phyloP scores from a whole-genome alignment of 2,329 filamentous ascomycete species.

The Geosmithia morbida region DNA sequence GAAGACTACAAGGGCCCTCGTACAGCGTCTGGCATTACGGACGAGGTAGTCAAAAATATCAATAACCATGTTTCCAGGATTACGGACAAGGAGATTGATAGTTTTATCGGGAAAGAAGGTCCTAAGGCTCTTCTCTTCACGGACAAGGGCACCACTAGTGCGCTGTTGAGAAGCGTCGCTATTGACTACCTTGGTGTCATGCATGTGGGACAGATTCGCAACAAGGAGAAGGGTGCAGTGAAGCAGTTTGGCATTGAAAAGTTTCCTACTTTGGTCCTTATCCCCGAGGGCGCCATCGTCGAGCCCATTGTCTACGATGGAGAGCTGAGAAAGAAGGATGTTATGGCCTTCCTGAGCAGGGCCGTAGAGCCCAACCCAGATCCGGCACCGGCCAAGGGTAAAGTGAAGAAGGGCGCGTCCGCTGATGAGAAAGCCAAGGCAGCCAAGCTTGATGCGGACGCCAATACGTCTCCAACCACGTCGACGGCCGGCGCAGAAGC shows the following conservation, averaged over 20 bases:
- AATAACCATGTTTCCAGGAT: constrained; percentile 80
- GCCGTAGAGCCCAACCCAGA: constrained; percentile 68
- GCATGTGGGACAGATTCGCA: constrained; percentile 65
- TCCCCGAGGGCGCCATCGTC: constrained; percentile 51
- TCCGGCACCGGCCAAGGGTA: constrained; percentile 30
- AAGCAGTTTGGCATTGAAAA: constrained; percentile 61
- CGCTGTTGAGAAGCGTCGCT: constrained; percentile 69
- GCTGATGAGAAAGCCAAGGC: constrained; percentile 8
- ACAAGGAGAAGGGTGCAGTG: constrained; percentile 61
- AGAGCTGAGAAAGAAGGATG: constrained; percentile 69
- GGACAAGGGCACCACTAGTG: constrained; percentile 78
- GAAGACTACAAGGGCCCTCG: constrained; percentile 85
- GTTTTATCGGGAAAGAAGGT: constrained; percentile 57
- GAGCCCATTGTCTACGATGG: constrained; percentile 64
- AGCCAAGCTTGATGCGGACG: constrained; percentile 10
- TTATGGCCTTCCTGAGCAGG: constrained; percentile 73
- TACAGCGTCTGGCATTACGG: constrained; percentile 73
- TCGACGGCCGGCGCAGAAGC: constrained; percentile 6
- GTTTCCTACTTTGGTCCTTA: constrained; percentile 68
- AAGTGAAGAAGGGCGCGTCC: constrained; percentile 17
- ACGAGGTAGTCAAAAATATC: constrained; percentile 74
- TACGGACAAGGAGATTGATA: constrained; percentile 63
- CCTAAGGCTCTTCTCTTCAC: constrained; percentile 87
- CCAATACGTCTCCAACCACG: constrained; percentile 19
- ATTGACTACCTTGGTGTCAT: constrained; percentile 81